phyloP scores from a whole-genome alignment of 306 rosid species.

The Gastrolobium bilobum region DNA sequence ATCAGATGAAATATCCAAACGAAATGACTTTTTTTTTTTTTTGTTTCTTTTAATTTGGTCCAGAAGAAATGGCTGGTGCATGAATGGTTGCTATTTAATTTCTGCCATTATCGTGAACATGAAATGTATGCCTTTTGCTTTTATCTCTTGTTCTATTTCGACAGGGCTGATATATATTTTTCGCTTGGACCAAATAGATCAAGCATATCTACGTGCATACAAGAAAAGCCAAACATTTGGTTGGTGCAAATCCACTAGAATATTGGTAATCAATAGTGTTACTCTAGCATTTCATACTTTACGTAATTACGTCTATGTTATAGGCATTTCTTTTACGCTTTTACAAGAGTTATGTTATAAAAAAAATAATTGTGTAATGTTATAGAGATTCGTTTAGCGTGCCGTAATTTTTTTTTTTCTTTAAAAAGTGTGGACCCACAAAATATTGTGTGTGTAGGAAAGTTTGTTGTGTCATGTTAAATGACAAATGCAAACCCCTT shows the following conservation, averaged over 20 bases:
- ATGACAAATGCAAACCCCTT: too few species aligned
- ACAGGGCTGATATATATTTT: background rate
- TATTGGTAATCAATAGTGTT: background rate
- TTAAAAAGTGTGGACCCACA: too few species aligned
- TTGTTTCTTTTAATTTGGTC: background rate
- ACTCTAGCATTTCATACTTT: too few species aligned
- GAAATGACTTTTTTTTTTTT: background rate
- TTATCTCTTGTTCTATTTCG: background rate
- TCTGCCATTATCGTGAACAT: background rate
- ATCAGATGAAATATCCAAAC: background rate
- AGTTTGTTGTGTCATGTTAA: too few species aligned
- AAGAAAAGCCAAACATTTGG: constrained; percentile 1
- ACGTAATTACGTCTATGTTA: too few species aligned
- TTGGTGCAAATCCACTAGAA: constrained; percentile 11
- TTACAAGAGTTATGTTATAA: too few species aligned
- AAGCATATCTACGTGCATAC: background rate
- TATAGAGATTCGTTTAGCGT: too few species aligned
- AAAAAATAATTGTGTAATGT: too few species aligned
- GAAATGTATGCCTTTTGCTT: background rate
- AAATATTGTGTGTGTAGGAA: too few species aligned
- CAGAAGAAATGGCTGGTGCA: constrained; percentile 3
- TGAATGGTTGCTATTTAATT: constrained; percentile 17
- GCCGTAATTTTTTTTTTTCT: too few species aligned
- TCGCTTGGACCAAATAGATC: background rate
- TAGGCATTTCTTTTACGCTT: too few species aligned